Evolutionary conservation across 805 yeast species (phyloP).

Genomic region (Ogataea naganishii): DNA sequence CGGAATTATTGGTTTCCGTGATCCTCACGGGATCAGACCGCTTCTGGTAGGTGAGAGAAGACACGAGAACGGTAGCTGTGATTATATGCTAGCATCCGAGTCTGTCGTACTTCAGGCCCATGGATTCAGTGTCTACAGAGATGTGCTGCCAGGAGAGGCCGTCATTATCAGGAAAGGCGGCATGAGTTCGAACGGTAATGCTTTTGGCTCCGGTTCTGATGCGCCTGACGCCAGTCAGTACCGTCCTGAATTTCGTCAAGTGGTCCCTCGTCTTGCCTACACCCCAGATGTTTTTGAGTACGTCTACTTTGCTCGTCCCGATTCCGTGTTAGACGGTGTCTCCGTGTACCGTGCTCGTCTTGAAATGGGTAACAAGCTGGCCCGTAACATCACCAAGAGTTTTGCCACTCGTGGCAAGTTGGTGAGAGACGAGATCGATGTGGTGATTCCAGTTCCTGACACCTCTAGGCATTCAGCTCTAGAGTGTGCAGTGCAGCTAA

Average conservation of each 20-base stretch:
- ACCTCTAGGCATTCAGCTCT: conserved; percentile 94
- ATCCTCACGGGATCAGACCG: conserved; percentile 95
- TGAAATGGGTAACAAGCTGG: conserved; percentile 89
- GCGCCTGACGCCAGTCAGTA: too few relatives aligned
- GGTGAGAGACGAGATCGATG: conserved; percentile 63
- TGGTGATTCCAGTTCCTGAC: conserved; percentile 96
- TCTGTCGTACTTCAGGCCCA: conserved; percentile 92
- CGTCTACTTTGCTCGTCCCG: conserved; percentile 97
- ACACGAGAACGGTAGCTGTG: conserved; percentile 59
- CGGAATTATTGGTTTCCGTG: conserved; percentile 92
- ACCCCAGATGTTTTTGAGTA: conserved; percentile 96
- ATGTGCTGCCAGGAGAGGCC: conserved; percentile 91
- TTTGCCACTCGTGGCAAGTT: conserved; percentile 31
- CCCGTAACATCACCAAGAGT: conserved; percentile 48
- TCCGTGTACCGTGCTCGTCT: conserved; percentile 89
- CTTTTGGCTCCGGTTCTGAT: too few relatives aligned
- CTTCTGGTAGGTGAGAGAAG: conserved; percentile 76
- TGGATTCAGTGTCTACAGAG: conserved; percentile 72
- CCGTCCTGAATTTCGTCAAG: conserved; percentile 78
- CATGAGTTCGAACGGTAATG: too few relatives aligned
- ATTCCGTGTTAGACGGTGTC: conserved; percentile 92
- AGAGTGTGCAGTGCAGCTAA: conserved; percentile 78
- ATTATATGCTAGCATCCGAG: conserved; percentile 93
- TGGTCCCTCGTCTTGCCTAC: conserved; percentile 66
- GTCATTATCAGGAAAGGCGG: conserved; percentile 81